Percentiles rank a stretch among this genome's conserved stretches.
These are phyloP conservation scores for Globisporangium rhizosaccharum DNA, from an alignment of 352 stramenopile genomes.

Conservation along the genomic window DNA sequence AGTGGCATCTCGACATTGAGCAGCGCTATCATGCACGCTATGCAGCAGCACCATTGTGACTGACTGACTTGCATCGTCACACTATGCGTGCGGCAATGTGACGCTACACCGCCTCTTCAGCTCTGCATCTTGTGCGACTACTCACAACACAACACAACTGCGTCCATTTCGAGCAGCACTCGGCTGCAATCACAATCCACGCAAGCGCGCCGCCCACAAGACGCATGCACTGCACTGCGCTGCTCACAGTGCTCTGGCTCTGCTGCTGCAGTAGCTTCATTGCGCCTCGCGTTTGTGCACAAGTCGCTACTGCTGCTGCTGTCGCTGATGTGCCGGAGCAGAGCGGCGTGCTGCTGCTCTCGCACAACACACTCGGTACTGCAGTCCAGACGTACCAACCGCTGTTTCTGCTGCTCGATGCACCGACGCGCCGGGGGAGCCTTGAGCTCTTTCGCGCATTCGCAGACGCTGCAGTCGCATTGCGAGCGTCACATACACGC, in stretches of 20 bases:
- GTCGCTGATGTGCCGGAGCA: constrained; percentile 15
- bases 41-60: too few species aligned
- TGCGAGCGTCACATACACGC: constrained; percentile 16
- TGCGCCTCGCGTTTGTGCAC: background rate
- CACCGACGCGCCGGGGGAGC: constrained; percentile 20
- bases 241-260: background rate
- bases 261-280: background rate
- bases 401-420: constrained; percentile 43
- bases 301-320: background rate
- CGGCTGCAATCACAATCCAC: too few species aligned
- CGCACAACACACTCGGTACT: constrained; percentile 10
- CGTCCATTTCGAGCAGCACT: too few species aligned
- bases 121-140: too few species aligned
- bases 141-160: too few species aligned
- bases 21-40: too few species aligned
- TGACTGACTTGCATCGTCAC: too few species aligned
- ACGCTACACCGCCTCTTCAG: too few species aligned
- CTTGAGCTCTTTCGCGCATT: constrained; percentile 25
- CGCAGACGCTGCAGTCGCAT: constrained; percentile 20
- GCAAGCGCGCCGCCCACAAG: too few species aligned
- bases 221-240: background rate
- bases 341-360: constrained; percentile 28
- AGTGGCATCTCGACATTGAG: too few species aligned
- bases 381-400: constrained; percentile 20
- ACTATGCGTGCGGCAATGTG: too few species aligned